Percentiles rank a stretch among this genome's conserved stretches.
These are phyloP conservation scores for Grosmannia huntii DNA, from an alignment of 2,329 filamentous ascomycete genomes.

Conservation along the genomic window DNA sequence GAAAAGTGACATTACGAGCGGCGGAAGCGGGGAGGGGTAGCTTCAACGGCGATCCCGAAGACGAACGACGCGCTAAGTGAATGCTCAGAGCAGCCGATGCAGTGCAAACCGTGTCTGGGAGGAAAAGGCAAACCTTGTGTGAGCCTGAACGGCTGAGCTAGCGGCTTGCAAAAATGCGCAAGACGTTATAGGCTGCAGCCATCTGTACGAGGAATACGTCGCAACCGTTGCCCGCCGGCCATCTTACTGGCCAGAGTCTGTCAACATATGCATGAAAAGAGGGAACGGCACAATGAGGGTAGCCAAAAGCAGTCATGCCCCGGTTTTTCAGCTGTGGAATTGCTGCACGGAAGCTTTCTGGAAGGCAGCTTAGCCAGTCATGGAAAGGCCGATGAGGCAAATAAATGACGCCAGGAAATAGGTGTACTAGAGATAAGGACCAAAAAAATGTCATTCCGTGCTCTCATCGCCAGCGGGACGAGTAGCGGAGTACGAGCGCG, in stretches of 20 bases:
- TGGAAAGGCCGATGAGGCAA: neutral
- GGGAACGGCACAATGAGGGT: neutral
- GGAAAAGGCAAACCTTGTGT: neutral
- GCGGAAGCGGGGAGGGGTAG: neutral
- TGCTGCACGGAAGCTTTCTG: slow-evolving; percentile 9
- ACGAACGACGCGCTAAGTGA: neutral
- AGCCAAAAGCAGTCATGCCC: neutral
- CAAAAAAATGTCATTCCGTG: neutral
- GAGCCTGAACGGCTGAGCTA: neutral
- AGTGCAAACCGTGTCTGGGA: neutral
- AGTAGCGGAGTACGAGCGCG: neutral
- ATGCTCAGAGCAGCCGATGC: neutral
- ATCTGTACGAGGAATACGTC: neutral
- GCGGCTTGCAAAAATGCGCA: neutral
- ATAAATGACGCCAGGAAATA: slow-evolving; percentile 1
- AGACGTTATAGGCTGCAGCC: neutral
- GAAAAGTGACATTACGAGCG: neutral
- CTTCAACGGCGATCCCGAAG: slow-evolving; percentile 4
- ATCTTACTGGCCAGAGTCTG: neutral
- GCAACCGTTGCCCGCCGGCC: neutral
- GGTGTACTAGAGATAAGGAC: neutral
- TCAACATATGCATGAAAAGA: neutral
- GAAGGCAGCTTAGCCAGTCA: slow-evolving; percentile 2
- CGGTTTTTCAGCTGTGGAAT: neutral
- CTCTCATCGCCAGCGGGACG: neutral